These are phyloP conservation scores for Trypanosoma platydactyli DNA, from an alignment of 208 protist species.

Conservation along the genomic window DNA sequence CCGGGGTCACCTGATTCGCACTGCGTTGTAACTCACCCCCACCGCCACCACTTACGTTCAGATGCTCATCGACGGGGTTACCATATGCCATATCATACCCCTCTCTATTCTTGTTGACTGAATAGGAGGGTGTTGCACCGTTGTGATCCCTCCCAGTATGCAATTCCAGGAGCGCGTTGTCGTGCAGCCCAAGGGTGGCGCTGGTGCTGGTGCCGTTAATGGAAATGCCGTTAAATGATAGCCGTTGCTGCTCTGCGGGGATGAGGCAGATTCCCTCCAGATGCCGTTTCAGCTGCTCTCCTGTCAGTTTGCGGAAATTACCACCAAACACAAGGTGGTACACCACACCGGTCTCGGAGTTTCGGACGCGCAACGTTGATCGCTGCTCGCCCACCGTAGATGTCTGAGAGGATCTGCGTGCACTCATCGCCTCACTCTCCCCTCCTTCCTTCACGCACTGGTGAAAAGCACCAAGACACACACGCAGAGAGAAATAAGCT, in stretches of 20 bases:
- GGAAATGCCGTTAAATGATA: conserved; percentile 24
- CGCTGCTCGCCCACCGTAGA: not conserved
- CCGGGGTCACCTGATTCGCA: no score
- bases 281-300: conserved; percentile 40
- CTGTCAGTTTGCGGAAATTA: conserved; percentile 41
- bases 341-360: conserved; percentile 40
- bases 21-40: no score
- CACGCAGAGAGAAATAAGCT: no score
- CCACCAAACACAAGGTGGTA: conserved; percentile 74
- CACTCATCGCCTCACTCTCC: no score
- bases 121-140: not conserved
- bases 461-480: no score
- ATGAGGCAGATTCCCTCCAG: conserved; percentile 52
- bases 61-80: no score
- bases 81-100: not conserved
- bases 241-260: conserved; percentile 31
- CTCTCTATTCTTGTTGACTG: not conserved
- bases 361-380: conserved; percentile 45
- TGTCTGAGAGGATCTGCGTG: not conserved
- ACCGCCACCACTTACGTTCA: no score
- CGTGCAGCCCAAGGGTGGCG: conserved; percentile 18
- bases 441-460: no score
- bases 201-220: conserved; percentile 15
- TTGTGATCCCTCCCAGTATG: not conserved
- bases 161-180: conserved; percentile 20